These are phyloP conservation scores for Lumnitzera littorea DNA, from an alignment of 345 rosid species.

Conservation along the genomic window DNA sequence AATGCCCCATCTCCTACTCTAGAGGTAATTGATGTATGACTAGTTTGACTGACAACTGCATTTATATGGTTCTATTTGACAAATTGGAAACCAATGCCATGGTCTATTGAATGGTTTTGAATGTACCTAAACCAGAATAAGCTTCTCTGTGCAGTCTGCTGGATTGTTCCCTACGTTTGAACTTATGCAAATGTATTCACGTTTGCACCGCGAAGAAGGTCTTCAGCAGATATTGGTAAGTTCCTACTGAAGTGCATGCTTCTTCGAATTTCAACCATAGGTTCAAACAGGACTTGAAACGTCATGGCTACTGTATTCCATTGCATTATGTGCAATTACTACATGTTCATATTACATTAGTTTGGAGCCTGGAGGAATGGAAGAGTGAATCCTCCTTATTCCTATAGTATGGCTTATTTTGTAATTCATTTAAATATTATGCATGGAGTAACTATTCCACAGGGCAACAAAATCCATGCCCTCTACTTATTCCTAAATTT, in stretches of 20 bases:
- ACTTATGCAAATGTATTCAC: constrained; percentile 66
- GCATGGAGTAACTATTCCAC: no score
- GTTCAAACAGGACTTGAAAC: not conserved
- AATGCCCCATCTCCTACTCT: constrained; percentile 59
- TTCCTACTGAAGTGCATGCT: not conserved
- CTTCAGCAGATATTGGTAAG: constrained; percentile 61
- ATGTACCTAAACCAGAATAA: constrained; percentile 11
- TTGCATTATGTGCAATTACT: no score
- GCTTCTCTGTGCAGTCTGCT: constrained; percentile 51
- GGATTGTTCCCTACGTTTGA: constrained; percentile 85
- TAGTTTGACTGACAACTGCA: not conserved
- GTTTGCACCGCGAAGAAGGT: constrained; percentile 48
- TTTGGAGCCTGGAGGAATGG: no score
- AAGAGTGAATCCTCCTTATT: no score
- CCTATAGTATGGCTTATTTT: no score
- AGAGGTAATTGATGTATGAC: constrained; percentile 38
- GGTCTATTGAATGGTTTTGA: no score
- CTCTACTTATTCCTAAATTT: no score
- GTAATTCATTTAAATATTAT: no score
- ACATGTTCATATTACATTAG: no score
- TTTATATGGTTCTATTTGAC: not conserved
- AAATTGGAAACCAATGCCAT: no score
- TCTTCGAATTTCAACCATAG: not conserved
- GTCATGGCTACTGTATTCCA: no score
- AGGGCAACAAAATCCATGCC: no score